phyloP scores from a whole-genome alignment of 768 basidiomycete species.

The Rhodotorula paludigena region DNA sequence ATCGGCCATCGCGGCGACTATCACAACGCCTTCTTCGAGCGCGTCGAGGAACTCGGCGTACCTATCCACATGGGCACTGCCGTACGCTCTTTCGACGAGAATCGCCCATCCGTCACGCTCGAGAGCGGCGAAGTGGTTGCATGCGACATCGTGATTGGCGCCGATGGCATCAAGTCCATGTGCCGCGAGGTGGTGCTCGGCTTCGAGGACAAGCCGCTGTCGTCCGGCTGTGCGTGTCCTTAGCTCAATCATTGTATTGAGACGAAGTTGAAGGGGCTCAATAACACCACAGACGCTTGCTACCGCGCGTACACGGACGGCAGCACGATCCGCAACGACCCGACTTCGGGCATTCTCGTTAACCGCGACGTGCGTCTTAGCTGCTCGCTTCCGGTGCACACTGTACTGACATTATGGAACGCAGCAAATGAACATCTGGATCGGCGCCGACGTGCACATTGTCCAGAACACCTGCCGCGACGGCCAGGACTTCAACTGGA shows the following conservation, averaged over 20 bases:
- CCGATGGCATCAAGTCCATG: constrained; percentile 16
- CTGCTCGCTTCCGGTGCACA: neutral
- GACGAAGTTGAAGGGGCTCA: too few relatives aligned
- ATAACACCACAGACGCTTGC: constrained; percentile 9
- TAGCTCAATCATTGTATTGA: neutral
- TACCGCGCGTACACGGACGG: constrained; percentile 27
- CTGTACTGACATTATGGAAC: too few relatives aligned
- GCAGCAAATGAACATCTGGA: constrained; percentile 9
- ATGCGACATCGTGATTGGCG: constrained; percentile 54
- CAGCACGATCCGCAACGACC: constrained; percentile 6
- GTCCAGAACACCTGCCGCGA: constrained; percentile 22
- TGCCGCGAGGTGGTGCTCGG: constrained; percentile 14
- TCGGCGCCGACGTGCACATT: constrained; percentile 22
- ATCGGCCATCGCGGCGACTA: constrained; percentile 30
- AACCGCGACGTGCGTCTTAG: neutral
- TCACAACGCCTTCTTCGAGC: constrained; percentile 25
- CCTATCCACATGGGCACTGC: constrained; percentile 27
- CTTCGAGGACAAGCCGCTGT: constrained; percentile 27
- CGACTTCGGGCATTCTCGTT: neutral
- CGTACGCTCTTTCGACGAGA: constrained; percentile 46
- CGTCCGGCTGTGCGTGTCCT: constrained; percentile 5
- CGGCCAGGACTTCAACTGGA: constrained; percentile 24
- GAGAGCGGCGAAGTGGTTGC: constrained; percentile 51
- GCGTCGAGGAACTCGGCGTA: constrained; percentile 26
- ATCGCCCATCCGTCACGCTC: constrained; percentile 48